Base-by-base conservation (phyloP, 2,329 filamentous ascomycete genomes). In the Boeremia exigua region DNA sequence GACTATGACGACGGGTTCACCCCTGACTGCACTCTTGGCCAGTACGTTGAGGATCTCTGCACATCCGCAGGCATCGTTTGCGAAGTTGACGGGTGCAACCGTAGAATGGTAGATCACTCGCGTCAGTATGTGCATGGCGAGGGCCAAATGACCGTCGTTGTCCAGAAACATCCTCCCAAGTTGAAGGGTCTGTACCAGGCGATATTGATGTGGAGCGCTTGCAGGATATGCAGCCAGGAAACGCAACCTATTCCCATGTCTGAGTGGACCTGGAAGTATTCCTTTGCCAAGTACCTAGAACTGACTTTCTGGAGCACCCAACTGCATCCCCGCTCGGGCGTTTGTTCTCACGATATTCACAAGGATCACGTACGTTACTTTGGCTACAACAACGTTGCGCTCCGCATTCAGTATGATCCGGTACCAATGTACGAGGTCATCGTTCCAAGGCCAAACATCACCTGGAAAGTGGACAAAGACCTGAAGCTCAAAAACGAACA, bases 201-300 rank as follows among this genome's bases (percentile, higher is more conserved):
- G 2, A 96, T 99, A 52, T 85, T 93, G 54, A 97, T 99, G 92
- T 99, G 96, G 96, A 98, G 92, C 63, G 92, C 89, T 66, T 99
- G 95, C 79, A 95, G 96, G 67, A 83, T 91, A 28, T 99, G 96
- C 75, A 88, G 91, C 48, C 91, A 91, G 63, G 93, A 98, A 72
- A 96, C 94, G 0, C 90, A 92, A 34, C 88, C 93, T 43, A 90
- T 91, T 63, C 88, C 89, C 29, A 97, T 99, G 92, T 97, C 94
- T 0, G 88, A 92, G 53, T 92, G 87, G 67, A 96, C 93, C 0
- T 99, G 92, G 90, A 97, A 96, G 73, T 99, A 99, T 74, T 99
- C 95, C 0, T 96, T 99, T 69, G 95, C 92, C 10, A 99, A 99
- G 75, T 99, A 98, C 69, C 82, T 99, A n/a, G 95, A 99, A 76